Base-by-base conservation (phyloP, 2,329 filamentous ascomycete species). In the Penicillium hordei region DNA sequence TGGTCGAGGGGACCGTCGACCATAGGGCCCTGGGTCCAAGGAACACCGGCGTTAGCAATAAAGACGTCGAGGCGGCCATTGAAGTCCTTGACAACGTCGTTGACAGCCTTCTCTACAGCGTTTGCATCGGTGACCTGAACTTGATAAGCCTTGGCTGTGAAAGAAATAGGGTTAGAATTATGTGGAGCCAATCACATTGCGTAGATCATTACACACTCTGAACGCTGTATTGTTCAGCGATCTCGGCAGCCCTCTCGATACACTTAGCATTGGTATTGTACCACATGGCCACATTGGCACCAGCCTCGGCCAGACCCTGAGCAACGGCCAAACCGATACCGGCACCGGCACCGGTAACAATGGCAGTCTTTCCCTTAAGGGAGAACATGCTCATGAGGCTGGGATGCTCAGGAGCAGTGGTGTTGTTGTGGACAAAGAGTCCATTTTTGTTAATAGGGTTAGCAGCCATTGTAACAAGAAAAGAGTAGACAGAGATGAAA, bases 51-150 rank as follows among this genome's bases (percentile, higher is more conserved):
- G 70, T 94, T 93, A 65, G 90, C 89, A 44, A 93, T 84, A 67
- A 93, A 91, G 64, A 91, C 80, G 67, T 93, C 90, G 9, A 93
- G 83, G 5, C 89, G 84, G 58, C 87, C 87, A 69, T 89, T 86
- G 76, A 93, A 89, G 17, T 93, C 89, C 58, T 78, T 71, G 52
- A 80, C 76, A 46, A 75, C 75, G 25, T 71, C 62, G 52, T 78
- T 73, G 29, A 81, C 70, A 44, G 74, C 71, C 48, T 75, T 62
- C 61, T 79, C 72, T 21, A 80, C 76, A 25, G 72, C 70, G 42
- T 77, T 68, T 27, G 72, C 69, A 58, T 78, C 68, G 29, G 74
- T 78, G 48, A 81, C 73, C 59, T 82, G 71, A 48, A 80, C 77
- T 68, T 80, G 74, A 63, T 82, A 83, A 49, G 81, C 81, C 65